Evolutionary conservation across 2,329 filamentous ascomycete species (phyloP).

Genomic region (Diaporthe sp.): DNA sequence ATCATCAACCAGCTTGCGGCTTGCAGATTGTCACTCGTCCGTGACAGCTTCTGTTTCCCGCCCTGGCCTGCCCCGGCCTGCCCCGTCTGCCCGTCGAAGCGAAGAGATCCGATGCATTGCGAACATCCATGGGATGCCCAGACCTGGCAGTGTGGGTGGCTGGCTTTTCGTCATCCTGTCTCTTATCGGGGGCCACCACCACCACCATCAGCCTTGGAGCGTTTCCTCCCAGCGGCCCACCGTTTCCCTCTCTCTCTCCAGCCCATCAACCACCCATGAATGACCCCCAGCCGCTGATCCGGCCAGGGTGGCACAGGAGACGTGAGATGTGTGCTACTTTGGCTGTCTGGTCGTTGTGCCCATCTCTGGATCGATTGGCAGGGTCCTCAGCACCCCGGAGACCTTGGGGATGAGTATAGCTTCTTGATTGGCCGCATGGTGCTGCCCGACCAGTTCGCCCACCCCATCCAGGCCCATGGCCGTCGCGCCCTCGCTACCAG

Average conservation of each 20-base stretch:
- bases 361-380: conserved; percentile 30
- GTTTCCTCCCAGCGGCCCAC: conserved; percentile 23
- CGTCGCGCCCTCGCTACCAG: conserved; percentile 19
- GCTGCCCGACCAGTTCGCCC: background rate
- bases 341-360: conserved; percentile 1
- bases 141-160: conserved; percentile 5
- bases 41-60: conserved; percentile 32
- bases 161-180: conserved; percentile 25
- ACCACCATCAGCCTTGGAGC: conserved; percentile 29
- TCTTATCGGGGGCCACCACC: conserved; percentile 20
- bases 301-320: conserved; percentile 28
- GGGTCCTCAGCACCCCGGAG: conserved; percentile 21
- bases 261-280: conserved; percentile 3
- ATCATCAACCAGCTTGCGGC: background rate
- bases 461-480: background rate
- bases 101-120: conserved; percentile 22
- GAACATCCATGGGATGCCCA: conserved; percentile 21
- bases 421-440: conserved; percentile 14
- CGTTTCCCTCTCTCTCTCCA: conserved; percentile 19
- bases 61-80: conserved; percentile 15
- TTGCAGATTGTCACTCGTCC: conserved; percentile 12
- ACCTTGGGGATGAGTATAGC: conserved; percentile 25
- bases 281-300: conserved; percentile 26
- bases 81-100: conserved; percentile 24
- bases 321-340: conserved; percentile 15